Evolutionary conservation across 2,329 filamentous ascomycete species (phyloP).

Genomic region (Fusarium neocosmosporiellum): DNA sequence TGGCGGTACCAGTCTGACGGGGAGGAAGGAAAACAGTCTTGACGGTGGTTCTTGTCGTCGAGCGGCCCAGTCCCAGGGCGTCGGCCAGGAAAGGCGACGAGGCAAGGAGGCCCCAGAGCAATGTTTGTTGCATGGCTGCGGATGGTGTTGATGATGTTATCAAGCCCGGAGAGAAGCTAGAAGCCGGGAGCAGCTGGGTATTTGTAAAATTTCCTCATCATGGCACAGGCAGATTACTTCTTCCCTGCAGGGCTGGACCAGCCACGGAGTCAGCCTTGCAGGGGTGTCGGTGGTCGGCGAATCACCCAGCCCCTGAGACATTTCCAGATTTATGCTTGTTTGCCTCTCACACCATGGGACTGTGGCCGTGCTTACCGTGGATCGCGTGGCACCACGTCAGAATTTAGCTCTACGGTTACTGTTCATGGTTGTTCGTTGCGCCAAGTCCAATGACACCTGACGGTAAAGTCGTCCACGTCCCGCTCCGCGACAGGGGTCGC

Average conservation of each 20-base stretch:
- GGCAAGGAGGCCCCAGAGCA: neutral
- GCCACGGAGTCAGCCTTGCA: slow-evolving; percentile 2
- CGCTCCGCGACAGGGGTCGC: neutral
- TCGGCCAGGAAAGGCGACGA: neutral
- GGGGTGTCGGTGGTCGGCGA: neutral
- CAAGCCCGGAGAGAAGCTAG: neutral
- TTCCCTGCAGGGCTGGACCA: neutral
- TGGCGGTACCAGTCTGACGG: slow-evolving; percentile 24
- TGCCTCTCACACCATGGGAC: neutral
- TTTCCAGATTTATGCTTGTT: slow-evolving; percentile 5
- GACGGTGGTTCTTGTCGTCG: slow-evolving; percentile 20
- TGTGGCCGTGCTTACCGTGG: neutral
- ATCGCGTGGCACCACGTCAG: neutral
- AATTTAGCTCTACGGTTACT: neutral
- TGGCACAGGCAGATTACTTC: neutral
- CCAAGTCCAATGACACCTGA: neutral
- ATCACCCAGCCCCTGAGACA: neutral
- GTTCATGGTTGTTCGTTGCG: neutral
- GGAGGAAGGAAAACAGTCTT: slow-evolving; percentile 33
- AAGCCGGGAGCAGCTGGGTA: neutral
- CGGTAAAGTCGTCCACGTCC: neutral
- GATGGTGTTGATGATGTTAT: neutral
- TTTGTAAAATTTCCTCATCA: neutral
- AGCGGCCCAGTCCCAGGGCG: neutral
- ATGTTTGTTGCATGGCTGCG: neutral